Base-by-base conservation (phyloP, 495 filamentous ascomycete species). In the Schizothecium vesticola region DNA sequence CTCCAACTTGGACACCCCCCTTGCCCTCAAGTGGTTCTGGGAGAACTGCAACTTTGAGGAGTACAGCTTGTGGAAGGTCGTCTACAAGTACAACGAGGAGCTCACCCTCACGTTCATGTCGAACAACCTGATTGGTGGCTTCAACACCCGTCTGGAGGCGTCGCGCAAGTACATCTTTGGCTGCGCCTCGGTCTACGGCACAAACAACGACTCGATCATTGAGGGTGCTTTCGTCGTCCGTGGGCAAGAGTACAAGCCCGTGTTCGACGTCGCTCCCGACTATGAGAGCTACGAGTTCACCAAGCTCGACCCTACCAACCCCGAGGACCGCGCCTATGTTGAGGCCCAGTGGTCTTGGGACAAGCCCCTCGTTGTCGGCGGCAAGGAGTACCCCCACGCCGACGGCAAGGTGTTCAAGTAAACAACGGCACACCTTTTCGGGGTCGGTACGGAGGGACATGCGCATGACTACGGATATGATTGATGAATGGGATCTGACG, bases 131-230 rank as follows among this genome's bases (percentile, higher is more conserved):
- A 94, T 99, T 77, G 91, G 91, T 83, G 96, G 95, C 77, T 96
- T 98, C 88, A 97, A 97, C 84, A 87, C 88, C 78, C 96, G 95
- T 84, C 92, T 99, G 67, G 95, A 99, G 88, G 95, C 79, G 69
- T 96, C 92, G 77, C 94, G 95, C 85, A 99, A 98, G 89, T 97
- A 94, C 88, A 83, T 99, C 80, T 98, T 99, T 85, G 95, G 95
- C 76, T 88, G 84, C 72, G 90, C 91, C 74, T 92, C 89, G 73
- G 96, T 98, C 70, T 99, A 90, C 75, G 95, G 95, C 74, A 80
- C 78, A 73, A 88, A 89, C 85, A 91, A 97, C 81, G 87, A 95
- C 84, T 95, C 90, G 65, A 81, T 96, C 79, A 90, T 97, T 76
- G 81, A 88, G 73, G 96, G 95, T 82, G 95, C 92, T 69, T 97